These are phyloP conservation scores for Aplosporella prunicola DNA, from an alignment of 2,329 filamentous ascomycete species.

Conservation along the genomic window DNA sequence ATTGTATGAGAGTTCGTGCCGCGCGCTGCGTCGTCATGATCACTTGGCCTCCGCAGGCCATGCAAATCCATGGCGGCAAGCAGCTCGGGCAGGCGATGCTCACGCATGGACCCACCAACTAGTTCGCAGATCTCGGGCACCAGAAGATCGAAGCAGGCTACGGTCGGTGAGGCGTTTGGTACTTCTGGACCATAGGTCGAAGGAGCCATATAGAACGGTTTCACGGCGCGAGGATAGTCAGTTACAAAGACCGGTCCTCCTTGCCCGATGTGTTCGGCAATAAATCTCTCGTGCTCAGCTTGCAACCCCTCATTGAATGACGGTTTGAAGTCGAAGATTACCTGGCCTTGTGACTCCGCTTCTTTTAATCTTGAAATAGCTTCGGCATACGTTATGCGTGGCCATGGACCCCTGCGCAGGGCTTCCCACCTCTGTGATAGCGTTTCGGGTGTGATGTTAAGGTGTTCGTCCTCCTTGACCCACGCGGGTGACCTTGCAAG, in stretches of 20 bases:
- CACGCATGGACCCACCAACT: slow-evolving; percentile 80
- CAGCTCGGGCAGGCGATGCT: slow-evolving; percentile 62
- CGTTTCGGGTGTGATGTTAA: slow-evolving; percentile 36
- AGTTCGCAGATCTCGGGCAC: slow-evolving; percentile 81
- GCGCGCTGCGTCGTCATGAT: slow-evolving; percentile 1
- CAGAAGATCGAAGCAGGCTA: slow-evolving; percentile 84
- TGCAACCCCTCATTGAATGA: slow-evolving; percentile 67
- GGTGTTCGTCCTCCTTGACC: slow-evolving; percentile 21
- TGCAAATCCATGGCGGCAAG: slow-evolving; percentile 61
- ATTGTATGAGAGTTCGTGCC: too few relatives aligned
- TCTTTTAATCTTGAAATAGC: slow-evolving; percentile 61
- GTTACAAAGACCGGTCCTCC: slow-evolving; percentile 77
- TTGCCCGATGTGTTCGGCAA: slow-evolving; percentile 59
- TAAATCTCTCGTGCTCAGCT: slow-evolving; percentile 84
- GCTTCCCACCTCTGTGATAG: slow-evolving; percentile 65
- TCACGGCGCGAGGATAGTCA: slow-evolving; percentile 78
- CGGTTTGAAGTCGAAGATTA: slow-evolving; percentile 57
- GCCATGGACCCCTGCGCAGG: slow-evolving; percentile 64
- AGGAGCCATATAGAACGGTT: slow-evolving; percentile 83
- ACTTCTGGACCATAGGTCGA: slow-evolving; percentile 15
- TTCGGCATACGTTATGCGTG: slow-evolving; percentile 71
- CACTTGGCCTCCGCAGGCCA: slow-evolving; percentile 43
- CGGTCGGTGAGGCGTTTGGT: slow-evolving; percentile 41
- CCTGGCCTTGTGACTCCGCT: slow-evolving; percentile 41
- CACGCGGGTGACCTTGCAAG: slow-evolving; percentile 33